Evolutionary conservation across 345 rosid genomes (phyloP), one percentile per base, ranked within the genome.

Genomic region (Rubroshorea leprosula): DNA sequence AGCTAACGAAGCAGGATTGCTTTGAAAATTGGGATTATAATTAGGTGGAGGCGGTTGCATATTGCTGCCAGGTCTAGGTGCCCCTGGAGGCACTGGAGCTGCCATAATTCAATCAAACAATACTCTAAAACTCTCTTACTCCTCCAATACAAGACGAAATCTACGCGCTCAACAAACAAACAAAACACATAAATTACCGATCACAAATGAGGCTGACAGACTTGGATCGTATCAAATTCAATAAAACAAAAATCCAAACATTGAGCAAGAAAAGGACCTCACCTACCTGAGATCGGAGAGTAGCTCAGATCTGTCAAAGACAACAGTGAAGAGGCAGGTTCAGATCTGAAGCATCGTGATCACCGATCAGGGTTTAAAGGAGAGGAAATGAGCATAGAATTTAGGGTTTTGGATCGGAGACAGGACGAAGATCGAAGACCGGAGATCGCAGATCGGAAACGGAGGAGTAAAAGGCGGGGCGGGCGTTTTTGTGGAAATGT

Each of bases 81-180:
- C 87, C 86, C 91, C 97, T 41, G 87, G 96, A 79, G 97, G 96
- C 84, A 82, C 77, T 62, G 77, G 83, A 80, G 87, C 79, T 67
- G 76, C 84, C 97, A 90, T 90, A 62, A 38, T 69, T 66, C 21
- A 47, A 57, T 55, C 60, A 69, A 67, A 62, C 60, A 54, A 60
- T 69, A 60, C 47, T 45, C 68, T 44, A 46, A 1, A 57, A 29
- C 27, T 49, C 49, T 35, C 45, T 52, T 26, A 45, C 12, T 43
- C 27, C 47, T 18, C 54, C 44, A 8, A 13, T 35, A 35, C 41
- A 35, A 35, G 51, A 55, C 54, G 56, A 51, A 56, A 62, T 45
- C 67, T 68, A 56, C 51, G 21, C 19, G 35, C 13, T 24, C 38
- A 9, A 47, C 4, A 41, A 51, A 29, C 27, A 26, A 17, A 7